These are phyloP conservation scores for Solanum dulcamara DNA, from an alignment of 257 asterid species.

Conservation along the genomic window DNA sequence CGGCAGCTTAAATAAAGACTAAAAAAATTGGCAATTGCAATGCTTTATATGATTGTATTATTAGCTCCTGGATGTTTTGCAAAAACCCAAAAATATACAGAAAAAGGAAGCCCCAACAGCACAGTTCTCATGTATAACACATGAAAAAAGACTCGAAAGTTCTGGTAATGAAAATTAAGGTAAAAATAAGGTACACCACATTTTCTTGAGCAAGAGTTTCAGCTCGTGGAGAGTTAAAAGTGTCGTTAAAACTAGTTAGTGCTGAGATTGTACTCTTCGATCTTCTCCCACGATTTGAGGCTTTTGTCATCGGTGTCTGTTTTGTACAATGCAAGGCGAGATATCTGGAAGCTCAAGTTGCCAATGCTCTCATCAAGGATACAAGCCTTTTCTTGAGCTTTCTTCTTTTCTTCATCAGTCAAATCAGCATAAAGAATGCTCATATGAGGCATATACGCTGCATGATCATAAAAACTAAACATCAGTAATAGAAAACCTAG, in stretches of 20 bases:
- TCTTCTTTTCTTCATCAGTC: slow-evolving; percentile 58
- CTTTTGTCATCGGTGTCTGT: slow-evolving; percentile 74
- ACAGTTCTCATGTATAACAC: no score
- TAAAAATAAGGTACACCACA: neutral
- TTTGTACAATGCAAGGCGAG: slow-evolving; percentile 60
- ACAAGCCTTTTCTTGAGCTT: slow-evolving; percentile 57
- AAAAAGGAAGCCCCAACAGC: neutral
- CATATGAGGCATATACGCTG: slow-evolving; percentile 96
- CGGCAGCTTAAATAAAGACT: neutral
- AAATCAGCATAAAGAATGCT: slow-evolving; percentile 78
- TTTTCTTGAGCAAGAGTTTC: neutral
- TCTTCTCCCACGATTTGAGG: slow-evolving; percentile 88
- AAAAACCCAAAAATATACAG: neutral
- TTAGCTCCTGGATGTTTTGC: neutral
- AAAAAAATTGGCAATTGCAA: neutral
- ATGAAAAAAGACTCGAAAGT: neutral
- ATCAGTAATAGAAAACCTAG: neutral
- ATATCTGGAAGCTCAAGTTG: slow-evolving; percentile 39
- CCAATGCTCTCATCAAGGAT: slow-evolving; percentile 48
- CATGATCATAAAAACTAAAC: neutral
- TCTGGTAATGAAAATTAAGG: neutral
- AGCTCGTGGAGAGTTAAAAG: neutral
- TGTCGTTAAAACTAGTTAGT: neutral
- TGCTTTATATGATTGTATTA: neutral
- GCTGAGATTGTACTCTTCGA: slow-evolving; percentile 30